Conservation (phyloP, 2,329 filamentous ascomycete genomes). For the Clonostachys sp. region DNA sequence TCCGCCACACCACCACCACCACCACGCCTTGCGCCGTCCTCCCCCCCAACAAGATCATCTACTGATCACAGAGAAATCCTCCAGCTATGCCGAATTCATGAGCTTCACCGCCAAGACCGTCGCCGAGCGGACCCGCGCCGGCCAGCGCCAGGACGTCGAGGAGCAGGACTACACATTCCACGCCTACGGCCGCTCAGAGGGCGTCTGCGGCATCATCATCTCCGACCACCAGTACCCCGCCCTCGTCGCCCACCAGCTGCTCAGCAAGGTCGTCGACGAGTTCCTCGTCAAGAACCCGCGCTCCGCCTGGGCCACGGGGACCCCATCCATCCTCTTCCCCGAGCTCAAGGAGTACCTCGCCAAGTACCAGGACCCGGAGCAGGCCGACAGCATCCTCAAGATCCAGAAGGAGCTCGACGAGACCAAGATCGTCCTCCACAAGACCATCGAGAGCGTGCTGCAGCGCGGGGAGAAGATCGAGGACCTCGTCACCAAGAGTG, state of each 20-base stretch:
- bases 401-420: constrained; percentile 97
- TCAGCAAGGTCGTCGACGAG: constrained; percentile 83
- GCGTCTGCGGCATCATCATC: constrained; percentile 73
- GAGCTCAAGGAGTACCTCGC: constrained; percentile 71
- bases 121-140: constrained; percentile 77
- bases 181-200: constrained; percentile 70
- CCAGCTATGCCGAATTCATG: constrained; percentile 62
- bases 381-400: constrained; percentile 90
- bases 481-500: constrained; percentile 87
- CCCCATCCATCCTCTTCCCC: constrained; percentile 56
- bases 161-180: constrained; percentile 78
- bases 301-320: constrained; percentile 57
- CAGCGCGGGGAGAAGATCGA: constrained; percentile 97
- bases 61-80: background rate
- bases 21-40: background rate
- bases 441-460: constrained; percentile 85
- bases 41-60: background rate
- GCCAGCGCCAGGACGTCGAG: constrained; percentile 80
- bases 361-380: constrained; percentile 78
- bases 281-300: constrained; percentile 75
- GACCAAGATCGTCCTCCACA: constrained; percentile 95
- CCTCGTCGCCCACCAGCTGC: constrained; percentile 79
- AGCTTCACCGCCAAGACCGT: constrained; percentile 82
- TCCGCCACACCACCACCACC: background rate
- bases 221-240: constrained; percentile 71